These are phyloP conservation scores for Candida dubliniensis DNA, from an alignment of 1,139 yeast species.

Conservation along the genomic window DNA sequence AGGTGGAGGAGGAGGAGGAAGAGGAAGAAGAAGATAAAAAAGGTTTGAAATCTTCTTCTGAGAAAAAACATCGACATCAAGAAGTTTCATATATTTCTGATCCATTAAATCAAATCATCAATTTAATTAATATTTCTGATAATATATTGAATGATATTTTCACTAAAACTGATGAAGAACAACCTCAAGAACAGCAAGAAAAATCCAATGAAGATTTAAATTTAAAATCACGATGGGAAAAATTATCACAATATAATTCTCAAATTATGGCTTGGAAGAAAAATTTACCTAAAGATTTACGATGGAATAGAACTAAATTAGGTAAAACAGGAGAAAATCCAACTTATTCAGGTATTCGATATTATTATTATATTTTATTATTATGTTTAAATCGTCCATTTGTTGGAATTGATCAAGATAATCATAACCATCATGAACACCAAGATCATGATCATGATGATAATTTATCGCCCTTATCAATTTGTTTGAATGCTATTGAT, in stretches of 20 bases:
- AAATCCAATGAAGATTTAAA: constrained; percentile 29
- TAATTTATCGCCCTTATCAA: constrained; percentile 29
- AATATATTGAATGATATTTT: constrained; percentile 57
- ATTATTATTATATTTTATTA: constrained; percentile 57
- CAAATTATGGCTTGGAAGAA: constrained; percentile 54
- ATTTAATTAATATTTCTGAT: constrained; percentile 53
- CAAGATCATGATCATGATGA: constrained; percentile 7
- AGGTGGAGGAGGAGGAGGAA: too few species aligned
- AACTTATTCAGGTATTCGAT: constrained; percentile 51
- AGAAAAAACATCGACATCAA: neutral
- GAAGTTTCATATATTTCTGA: constrained; percentile 38
- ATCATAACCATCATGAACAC: too few species aligned
- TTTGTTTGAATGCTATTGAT: constrained; percentile 43
- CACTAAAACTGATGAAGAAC: constrained; percentile 31
- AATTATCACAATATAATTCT: constrained; percentile 43
- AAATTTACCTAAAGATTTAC: constrained; percentile 47
- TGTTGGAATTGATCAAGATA: constrained; percentile 32
- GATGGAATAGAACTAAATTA: constrained; percentile 49
- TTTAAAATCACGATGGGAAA: constrained; percentile 37
- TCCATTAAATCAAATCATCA: constrained; percentile 48
- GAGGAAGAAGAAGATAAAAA: too few species aligned
- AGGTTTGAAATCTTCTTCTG: too few species aligned
- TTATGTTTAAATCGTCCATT: constrained; percentile 63
- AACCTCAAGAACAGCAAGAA: constrained; percentile 23
- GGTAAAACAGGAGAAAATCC: constrained; percentile 50